These are phyloP conservation scores for Paecilomyces variotii DNA, from an alignment of 2,329 filamentous ascomycete genomes.

Conservation along the genomic window DNA sequence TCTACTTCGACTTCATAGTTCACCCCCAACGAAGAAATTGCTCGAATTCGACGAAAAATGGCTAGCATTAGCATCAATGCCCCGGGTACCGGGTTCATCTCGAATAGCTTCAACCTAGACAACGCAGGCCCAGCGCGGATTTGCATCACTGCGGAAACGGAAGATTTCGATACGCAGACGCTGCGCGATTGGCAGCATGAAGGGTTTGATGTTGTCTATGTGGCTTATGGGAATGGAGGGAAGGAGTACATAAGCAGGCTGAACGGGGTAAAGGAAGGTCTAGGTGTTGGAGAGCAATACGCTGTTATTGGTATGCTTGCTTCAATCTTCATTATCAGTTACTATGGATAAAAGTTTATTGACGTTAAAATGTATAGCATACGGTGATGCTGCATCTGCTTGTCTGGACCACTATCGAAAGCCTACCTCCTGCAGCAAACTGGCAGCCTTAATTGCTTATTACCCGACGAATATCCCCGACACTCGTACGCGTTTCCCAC, in stretches of 20 bases:
- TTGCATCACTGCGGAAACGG: constrained; percentile 26
- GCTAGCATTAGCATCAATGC: constrained; percentile 26
- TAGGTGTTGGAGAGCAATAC: constrained; percentile 53
- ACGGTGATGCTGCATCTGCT: constrained; percentile 53
- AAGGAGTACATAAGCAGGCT: constrained; percentile 45
- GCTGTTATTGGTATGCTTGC: constrained; percentile 49
- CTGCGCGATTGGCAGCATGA: constrained; percentile 51
- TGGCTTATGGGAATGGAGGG: constrained; percentile 46
- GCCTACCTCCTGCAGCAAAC: constrained; percentile 43
- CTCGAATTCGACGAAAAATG: constrained; percentile 12
- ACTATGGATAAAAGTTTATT: background rate
- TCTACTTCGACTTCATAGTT: background rate
- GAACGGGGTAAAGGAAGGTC: constrained; percentile 44
- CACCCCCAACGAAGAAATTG: background rate
- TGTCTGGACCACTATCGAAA: constrained; percentile 52
- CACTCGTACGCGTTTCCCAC: constrained; percentile 29
- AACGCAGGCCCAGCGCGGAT: constrained; percentile 18
- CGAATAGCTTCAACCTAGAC: constrained; percentile 21
- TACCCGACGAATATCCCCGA: constrained; percentile 54
- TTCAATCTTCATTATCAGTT: background rate
- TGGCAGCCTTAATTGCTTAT: constrained; percentile 55
- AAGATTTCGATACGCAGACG: constrained; percentile 46
- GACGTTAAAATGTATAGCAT: constrained; percentile 38
- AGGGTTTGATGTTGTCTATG: constrained; percentile 52
- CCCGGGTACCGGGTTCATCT: constrained; percentile 25